A percentile compares a stretch with the other conserved stretches of the same genome.
These are phyloP conservation scores for Aspergillus glaucus DNA, from an alignment of 2,329 filamentous ascomycete species.

Conservation along the genomic window DNA sequence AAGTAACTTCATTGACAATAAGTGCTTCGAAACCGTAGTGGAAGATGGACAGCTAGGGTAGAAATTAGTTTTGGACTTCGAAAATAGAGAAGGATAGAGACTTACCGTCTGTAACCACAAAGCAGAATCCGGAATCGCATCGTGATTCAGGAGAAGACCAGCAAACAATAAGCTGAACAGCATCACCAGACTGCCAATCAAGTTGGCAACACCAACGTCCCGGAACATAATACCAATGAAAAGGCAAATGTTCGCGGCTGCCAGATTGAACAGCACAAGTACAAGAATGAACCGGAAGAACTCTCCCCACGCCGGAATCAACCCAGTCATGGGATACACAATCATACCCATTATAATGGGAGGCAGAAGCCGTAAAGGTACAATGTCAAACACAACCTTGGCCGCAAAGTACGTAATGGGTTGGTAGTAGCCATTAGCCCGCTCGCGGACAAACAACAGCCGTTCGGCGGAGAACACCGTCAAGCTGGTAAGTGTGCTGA, in stretches of 20 bases:
- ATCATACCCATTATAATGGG: conserved; percentile 94
- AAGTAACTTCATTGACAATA: conserved; percentile 93
- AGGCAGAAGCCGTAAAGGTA: conserved; percentile 88
- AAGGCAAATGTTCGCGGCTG: conserved; percentile 84
- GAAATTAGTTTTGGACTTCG: conserved; percentile 19
- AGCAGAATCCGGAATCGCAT: conserved; percentile 78
- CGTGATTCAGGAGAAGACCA: conserved; percentile 86
- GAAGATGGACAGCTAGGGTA: conserved; percentile 74
- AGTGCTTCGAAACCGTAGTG: conserved; percentile 95
- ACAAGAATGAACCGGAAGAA: conserved; percentile 91
- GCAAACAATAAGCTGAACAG: conserved; percentile 93
- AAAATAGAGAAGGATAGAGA: conserved; percentile 10
- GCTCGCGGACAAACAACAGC: conserved; percentile 82
- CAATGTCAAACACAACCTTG: conserved; percentile 97
- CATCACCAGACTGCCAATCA: conserved; percentile 95
- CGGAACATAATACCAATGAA: conserved; percentile 96
- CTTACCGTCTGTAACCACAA: conserved; percentile 79
- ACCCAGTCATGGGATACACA: conserved; percentile 94
- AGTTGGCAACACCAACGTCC: conserved; percentile 82
- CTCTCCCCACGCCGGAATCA: conserved; percentile 72
- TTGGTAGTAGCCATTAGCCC: conserved; percentile 94
- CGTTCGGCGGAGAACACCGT: conserved; percentile 90
- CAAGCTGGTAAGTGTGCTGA: conserved; percentile 88
- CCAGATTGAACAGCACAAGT: conserved; percentile 90
- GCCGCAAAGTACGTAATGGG: conserved; percentile 90